Evolutionary conservation across 176 grass and related monocot genomes (phyloP).

Genomic region (Juncus effusus): DNA sequence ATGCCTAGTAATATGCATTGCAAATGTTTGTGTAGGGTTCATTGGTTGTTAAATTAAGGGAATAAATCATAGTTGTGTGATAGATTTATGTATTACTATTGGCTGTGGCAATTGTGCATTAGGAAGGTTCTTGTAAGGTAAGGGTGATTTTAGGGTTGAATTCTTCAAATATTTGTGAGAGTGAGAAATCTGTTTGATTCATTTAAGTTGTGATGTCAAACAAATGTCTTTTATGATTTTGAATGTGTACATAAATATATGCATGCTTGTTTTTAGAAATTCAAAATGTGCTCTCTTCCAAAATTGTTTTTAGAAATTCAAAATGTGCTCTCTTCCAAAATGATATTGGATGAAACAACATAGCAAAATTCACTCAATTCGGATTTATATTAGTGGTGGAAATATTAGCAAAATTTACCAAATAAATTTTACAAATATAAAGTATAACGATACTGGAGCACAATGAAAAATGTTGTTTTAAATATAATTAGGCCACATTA

Average conservation of each 20-base stretch:
- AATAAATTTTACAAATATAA: too few species aligned
- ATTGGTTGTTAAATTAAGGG: slow-evolving; percentile 7
- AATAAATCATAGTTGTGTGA: slow-evolving; percentile 17
- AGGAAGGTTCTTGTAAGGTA: slow-evolving; percentile 1
- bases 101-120: slow-evolving; percentile 19
- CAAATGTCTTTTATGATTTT: not conserved
- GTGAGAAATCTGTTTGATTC: slow-evolving; percentile 2
- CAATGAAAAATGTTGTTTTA: too few species aligned
- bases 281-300: slow-evolving; percentile 11
- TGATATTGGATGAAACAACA: not conserved
- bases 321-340: slow-evolving; percentile 15
- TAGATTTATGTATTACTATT: not conserved
- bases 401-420: too few species aligned
- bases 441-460: too few species aligned
- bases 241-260: not conserved
- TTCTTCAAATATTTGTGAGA: slow-evolving; percentile 6
- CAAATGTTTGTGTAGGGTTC: slow-evolving; percentile 7
- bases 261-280: not conserved
- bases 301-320: slow-evolving; percentile 2
- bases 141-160: slow-evolving; percentile 7
- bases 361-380: too few species aligned
- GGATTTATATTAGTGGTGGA: too few species aligned
- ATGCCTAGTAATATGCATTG: slow-evolving; percentile 8
- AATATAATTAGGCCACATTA: too few species aligned
- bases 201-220: slow-evolving; percentile 14